Evolutionary conservation across 225 moss, liverwort and hornwort species (phyloP).

Genomic region (Marchantia paleacea): DNA sequence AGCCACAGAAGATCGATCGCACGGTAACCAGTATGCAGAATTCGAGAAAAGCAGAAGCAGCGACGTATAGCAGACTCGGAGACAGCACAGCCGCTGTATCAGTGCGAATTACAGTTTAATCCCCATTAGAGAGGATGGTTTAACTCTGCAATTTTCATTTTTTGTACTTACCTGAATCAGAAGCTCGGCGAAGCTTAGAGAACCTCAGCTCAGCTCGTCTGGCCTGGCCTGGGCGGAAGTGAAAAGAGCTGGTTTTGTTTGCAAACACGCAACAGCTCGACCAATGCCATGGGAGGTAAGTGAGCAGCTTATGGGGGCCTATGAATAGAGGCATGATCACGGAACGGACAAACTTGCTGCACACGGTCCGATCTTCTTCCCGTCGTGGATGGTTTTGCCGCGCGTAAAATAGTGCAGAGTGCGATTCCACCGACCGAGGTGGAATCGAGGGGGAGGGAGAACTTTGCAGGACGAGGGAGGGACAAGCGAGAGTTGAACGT

Average conservation of each 20-base stretch:
- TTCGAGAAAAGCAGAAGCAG: too few relatives aligned
- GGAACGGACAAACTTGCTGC: neutral
- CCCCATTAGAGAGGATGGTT: too few relatives aligned
- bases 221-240: neutral
- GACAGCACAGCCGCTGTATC: too few relatives aligned
- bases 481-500: too few relatives aligned
- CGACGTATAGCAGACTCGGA: too few relatives aligned
- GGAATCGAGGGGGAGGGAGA: too few relatives aligned
- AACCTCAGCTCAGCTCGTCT: neutral
- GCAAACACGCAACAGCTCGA: neutral
- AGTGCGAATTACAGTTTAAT: too few relatives aligned
- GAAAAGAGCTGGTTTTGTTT: neutral
- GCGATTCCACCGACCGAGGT: too few relatives aligned
- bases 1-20: neutral
- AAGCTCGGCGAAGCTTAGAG: neutral
- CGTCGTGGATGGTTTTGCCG: too few relatives aligned
- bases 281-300: neutral
- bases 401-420: too few relatives aligned
- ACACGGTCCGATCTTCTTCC: constrained; percentile 4
- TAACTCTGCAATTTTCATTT: too few relatives aligned
- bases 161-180: neutral
- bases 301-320: neutral
- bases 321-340: neutral
- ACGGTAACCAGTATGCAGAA: neutral
- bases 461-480: too few relatives aligned